These are phyloP conservation scores for Mortierella sp. DNA, from an alignment of 371 early-diverging fungal genomes.

Conservation along the genomic window DNA sequence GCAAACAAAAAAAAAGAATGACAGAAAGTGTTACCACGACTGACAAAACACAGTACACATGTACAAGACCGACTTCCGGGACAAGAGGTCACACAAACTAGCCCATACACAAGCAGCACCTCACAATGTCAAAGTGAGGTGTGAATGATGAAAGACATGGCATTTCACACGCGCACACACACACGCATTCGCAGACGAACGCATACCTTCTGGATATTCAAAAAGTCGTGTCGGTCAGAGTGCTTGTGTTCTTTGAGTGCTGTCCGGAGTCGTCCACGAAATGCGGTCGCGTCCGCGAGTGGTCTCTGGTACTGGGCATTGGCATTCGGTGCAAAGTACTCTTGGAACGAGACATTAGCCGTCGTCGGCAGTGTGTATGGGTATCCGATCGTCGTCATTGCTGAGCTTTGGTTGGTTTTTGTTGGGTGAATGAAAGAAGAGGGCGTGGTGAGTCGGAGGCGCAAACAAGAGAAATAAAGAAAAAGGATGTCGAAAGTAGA, in stretches of 20 bases:
- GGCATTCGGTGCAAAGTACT: slow-evolving; percentile 62
- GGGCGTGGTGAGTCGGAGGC: neutral
- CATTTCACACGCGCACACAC: neutral
- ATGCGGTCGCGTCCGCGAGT: slow-evolving; percentile 75
- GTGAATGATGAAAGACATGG: neutral
- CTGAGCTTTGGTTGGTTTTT: neutral
- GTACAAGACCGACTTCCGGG: no score
- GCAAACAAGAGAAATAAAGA: neutral
- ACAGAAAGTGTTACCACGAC: neutral
- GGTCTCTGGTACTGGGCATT: slow-evolving; percentile 61
- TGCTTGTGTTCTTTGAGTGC: slow-evolving; percentile 71
- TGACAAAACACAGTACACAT: slow-evolving; percentile 2
- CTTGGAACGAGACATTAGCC: slow-evolving; percentile 71
- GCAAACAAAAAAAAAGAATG: neutral
- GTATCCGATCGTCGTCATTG: slow-evolving; percentile 66
- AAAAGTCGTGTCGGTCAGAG: slow-evolving; percentile 63
- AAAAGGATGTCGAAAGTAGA: neutral
- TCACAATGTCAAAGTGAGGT: neutral
- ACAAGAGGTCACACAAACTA: no score
- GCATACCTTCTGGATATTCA: slow-evolving; percentile 66
- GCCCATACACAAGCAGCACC: no score
- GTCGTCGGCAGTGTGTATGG: slow-evolving; percentile 75
- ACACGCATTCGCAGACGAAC: neutral
- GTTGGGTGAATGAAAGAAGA: neutral
- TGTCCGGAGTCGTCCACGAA: slow-evolving; percentile 69